These are phyloP conservation scores for Talaromyces sp. DNA, from an alignment of 2,329 filamentous ascomycete genomes.

Conservation along the genomic window DNA sequence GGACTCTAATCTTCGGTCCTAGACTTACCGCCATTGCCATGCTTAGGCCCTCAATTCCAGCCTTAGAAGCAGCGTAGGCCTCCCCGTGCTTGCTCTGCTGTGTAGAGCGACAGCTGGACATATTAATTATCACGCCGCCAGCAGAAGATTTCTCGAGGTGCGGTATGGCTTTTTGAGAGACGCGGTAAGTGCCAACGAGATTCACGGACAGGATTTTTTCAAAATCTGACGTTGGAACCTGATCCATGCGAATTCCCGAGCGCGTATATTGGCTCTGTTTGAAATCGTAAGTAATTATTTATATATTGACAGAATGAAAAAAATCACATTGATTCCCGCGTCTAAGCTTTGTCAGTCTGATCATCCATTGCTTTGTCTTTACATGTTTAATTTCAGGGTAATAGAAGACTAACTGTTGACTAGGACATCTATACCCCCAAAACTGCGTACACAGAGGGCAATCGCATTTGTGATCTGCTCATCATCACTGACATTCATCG, in stretches of 20 bases:
- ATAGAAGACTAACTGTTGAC: background rate
- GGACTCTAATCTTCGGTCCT: background rate
- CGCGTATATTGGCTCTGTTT: slow-evolving; percentile 2
- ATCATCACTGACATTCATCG: background rate
- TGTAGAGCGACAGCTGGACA: slow-evolving; percentile 3
- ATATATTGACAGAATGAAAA: background rate
- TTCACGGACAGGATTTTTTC: background rate
- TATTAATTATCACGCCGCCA: background rate
- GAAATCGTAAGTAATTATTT: background rate
- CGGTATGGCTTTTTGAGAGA: background rate
- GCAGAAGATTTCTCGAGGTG: background rate
- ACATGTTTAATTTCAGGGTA: too few species aligned
- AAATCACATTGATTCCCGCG: background rate
- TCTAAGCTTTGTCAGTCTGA: background rate
- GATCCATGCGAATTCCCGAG: background rate
- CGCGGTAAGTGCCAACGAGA: background rate
- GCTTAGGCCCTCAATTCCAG: background rate
- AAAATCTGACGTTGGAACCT: background rate
- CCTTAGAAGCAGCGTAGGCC: background rate
- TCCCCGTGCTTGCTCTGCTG: slow-evolving; percentile 2
- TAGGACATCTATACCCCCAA: background rate
- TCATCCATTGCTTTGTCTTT: background rate
- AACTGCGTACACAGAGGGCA: background rate
- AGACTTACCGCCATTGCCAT: background rate
- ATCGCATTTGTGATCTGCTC: background rate